Conservation (phyloP, 352 stramenopile genomes). For the Phytophthora cactorum region DNA sequence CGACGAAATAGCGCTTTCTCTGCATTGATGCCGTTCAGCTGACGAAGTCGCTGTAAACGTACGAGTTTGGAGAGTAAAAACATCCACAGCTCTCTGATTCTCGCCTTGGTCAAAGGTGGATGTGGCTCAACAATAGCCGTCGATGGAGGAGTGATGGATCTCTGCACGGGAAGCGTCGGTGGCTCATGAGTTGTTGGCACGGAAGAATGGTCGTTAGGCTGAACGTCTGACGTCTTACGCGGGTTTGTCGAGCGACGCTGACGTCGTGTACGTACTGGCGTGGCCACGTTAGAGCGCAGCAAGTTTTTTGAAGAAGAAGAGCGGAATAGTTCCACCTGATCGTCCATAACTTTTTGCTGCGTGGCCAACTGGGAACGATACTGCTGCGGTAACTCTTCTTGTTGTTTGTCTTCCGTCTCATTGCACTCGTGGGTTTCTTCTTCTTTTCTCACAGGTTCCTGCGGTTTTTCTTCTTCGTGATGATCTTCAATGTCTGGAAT, state of each 20-base stretch:
- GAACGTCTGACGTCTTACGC: conserved; percentile 32
- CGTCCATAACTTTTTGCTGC: conserved; percentile 36
- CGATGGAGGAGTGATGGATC: background rate
- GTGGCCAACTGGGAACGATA: conserved; percentile 37
- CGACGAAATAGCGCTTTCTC: conserved; percentile 63
- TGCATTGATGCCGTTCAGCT: conserved; percentile 54
- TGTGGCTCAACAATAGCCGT: conserved; percentile 14
- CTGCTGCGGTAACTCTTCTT: conserved; percentile 26
- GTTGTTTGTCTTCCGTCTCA: conserved; percentile 10
- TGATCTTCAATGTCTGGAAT: background rate
- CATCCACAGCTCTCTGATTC: conserved; percentile 51
- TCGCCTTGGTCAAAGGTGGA: conserved; percentile 41
- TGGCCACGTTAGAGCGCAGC: conserved; percentile 6
- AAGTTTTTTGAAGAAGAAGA: conserved; percentile 22
- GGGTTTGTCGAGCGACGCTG: conserved; percentile 36
- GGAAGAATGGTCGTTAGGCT: conserved; percentile 1
- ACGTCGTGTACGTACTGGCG: conserved; percentile 40
- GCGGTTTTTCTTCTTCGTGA: conserved; percentile 8
- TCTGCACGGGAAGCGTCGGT: conserved; percentile 1
- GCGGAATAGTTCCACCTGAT: conserved; percentile 37
- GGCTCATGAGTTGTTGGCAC: background rate
- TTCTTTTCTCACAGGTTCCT: background rate
- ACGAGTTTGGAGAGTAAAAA: conserved; percentile 60
- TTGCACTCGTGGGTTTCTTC: conserved; percentile 1
- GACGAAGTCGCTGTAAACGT: conserved; percentile 59